phyloP scores from a whole-genome alignment of 129 eudicot genomes.

The Helichrysum umbraculigerum region DNA sequence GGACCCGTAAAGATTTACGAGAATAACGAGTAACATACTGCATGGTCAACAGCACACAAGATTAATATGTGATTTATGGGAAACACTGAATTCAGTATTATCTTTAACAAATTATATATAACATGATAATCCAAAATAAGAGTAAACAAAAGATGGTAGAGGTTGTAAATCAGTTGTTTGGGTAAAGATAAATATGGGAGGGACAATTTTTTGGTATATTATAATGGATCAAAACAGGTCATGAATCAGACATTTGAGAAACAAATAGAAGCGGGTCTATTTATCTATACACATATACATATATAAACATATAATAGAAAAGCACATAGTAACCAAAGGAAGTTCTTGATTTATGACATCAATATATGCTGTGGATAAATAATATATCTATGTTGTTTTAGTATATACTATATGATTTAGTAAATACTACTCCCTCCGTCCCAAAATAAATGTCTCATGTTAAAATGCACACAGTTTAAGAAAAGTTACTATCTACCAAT shows the following conservation, averaged over 20 bases:
- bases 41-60: constrained; percentile 28
- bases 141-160: not conserved
- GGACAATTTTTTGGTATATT: not conserved
- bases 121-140: not conserved
- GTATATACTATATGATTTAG: not conserved
- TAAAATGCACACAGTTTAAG: too few relatives aligned
- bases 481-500: too few relatives aligned
- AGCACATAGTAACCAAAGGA: not conserved
- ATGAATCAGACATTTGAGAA: not conserved
- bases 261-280: not conserved
- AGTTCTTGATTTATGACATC: not conserved
- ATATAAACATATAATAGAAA: not conserved
- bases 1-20: constrained; percentile 94
- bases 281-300: too few relatives aligned
- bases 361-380: not conserved
- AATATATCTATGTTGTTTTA: not conserved
- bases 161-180: not conserved
- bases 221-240: not conserved
- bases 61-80: constrained; percentile 12
- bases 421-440: too few relatives aligned
- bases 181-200: not conserved
- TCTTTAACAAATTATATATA: too few relatives aligned
- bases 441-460: too few relatives aligned
- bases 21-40: constrained; percentile 92
- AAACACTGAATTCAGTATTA: not conserved